Percentiles rank a stretch among this genome's conserved stretches.
These are phyloP conservation scores for Pouteria glomerata DNA, from an alignment of 148 eudicot genomes.

Conservation along the genomic window DNA sequence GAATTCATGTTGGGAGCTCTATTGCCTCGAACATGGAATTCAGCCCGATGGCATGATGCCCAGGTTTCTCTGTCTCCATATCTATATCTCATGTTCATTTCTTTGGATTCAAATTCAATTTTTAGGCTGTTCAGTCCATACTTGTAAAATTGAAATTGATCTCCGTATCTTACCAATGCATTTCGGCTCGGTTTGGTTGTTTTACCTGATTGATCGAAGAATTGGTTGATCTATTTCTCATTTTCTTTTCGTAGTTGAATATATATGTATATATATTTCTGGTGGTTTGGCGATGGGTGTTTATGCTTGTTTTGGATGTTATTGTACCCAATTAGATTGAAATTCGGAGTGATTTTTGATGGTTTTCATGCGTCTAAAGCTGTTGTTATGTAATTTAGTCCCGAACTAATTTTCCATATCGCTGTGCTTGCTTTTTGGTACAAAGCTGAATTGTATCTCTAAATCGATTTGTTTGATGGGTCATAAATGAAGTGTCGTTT, in stretches of 20 bases:
- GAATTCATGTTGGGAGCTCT: constrained; percentile 57
- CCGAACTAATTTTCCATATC: background rate
- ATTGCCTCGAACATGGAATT: constrained; percentile 54
- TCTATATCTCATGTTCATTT: background rate
- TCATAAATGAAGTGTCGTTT: background rate
- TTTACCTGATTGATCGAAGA: background rate
- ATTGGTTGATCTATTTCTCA: background rate
- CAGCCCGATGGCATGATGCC: constrained; percentile 53
- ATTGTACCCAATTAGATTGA: background rate
- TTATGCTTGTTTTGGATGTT: background rate
- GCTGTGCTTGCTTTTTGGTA: too few species aligned
- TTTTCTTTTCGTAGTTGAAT: background rate
- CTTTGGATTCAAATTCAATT: background rate
- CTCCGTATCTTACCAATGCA: background rate
- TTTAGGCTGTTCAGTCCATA: background rate
- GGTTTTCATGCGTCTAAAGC: background rate
- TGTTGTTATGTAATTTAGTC: background rate
- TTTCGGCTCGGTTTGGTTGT: background rate
- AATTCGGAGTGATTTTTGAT: background rate
- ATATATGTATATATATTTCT: background rate
- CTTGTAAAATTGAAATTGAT: background rate
- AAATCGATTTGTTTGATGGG: background rate
- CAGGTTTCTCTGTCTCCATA: constrained; percentile 19
- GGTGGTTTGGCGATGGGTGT: background rate
- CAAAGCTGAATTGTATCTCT: background rate